Evolutionary conservation across 768 basidiomycete genomes (phyloP), one percentile per base, ranked within the genome.

Genomic region (Mycena indigotica): DNA sequence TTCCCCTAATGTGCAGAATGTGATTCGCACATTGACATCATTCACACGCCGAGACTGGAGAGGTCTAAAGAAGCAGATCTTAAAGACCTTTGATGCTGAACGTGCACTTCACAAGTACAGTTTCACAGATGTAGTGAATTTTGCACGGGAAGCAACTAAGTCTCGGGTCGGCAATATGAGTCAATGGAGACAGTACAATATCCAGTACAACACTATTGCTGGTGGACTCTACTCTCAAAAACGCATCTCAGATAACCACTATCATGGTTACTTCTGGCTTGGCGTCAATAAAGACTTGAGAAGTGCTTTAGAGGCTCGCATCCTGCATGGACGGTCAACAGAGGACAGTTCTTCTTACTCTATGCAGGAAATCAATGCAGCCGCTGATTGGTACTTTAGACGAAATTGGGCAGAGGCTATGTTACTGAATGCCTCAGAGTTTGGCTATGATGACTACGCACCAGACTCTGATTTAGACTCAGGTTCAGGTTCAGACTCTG

Each of bases 81-180:
- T 58, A 2, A 45, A 17, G 4, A 29, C 32, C 10, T 64, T 53
- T 17, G 63, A 64, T 56, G 60, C 57, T 1, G 60, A 64, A 5
- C 48, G 46, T 0, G 57, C 53, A 13, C 10, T 28, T 1, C 41
- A 51, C 21, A 26, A 30, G 13, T 64, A 56, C n/a, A 25, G 38
- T 6, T 53, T 50, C 1, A 15, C 29, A 6, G 57, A 61, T n/a
- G 19, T 65, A 15, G 28, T 46, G 0, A 49, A 13, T 3, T 62
- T 39, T 53, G 52, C 60, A 1, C n/a, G 51, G 19, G 50, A 56
- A 6, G 40, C 50, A 0, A 53, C 44, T 19, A 50, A 46, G 10
- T 3, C 39, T 4, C 19, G 19, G 0, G 49, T 58, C 21, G 4
- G 6, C 5, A 62, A 50, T n/a, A 30, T 65, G 5, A 44, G 57